A percentile compares a stretch with the other conserved stretches of the same genome.
These are phyloP conservation scores for Microthlaspi erraticum DNA, from an alignment of 345 rosid species.

Conservation along the genomic window DNA sequence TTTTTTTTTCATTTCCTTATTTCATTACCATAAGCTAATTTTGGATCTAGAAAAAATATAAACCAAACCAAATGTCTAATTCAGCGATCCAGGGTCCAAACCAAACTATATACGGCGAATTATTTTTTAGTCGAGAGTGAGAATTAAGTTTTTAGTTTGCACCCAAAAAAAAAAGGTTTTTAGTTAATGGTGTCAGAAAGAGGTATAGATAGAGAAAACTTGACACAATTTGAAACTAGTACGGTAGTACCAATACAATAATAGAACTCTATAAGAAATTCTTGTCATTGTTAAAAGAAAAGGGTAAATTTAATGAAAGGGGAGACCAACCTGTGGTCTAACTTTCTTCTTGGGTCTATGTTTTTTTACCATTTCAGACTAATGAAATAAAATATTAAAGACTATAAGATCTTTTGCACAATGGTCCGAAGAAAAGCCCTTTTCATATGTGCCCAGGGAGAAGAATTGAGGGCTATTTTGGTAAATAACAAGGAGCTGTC, in stretches of 20 bases:
- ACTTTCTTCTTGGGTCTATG: constrained; percentile 16
- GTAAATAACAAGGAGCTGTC: constrained; percentile 42
- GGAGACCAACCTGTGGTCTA: constrained; percentile 18
- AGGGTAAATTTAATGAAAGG: constrained; percentile 1
- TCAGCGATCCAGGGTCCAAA: too few species aligned
- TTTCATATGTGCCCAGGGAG: constrained; percentile 34
- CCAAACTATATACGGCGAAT: background rate
- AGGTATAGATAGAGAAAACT: background rate
- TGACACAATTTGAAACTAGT: background rate
- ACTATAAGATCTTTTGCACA: constrained; percentile 26
- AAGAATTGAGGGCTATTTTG: constrained; percentile 40
- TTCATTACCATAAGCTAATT: background rate
- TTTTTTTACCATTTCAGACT: constrained; percentile 23
- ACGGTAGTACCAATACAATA: constrained; percentile 4
- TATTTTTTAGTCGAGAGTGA: background rate
- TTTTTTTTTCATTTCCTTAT: too few species aligned
- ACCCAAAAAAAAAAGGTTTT: too few species aligned
- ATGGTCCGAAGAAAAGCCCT: constrained; percentile 31
- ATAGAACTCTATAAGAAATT: constrained; percentile 7
- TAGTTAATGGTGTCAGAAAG: constrained; percentile 19
- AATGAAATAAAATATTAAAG: background rate
- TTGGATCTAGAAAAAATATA: background rate
- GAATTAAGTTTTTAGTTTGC: background rate
- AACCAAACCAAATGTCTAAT: background rate
- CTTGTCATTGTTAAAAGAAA: constrained; percentile 11